Evolutionary conservation across 371 early-diverging fungal genomes (phyloP).

Genomic region (Dinochytrium kinnereticum): DNA sequence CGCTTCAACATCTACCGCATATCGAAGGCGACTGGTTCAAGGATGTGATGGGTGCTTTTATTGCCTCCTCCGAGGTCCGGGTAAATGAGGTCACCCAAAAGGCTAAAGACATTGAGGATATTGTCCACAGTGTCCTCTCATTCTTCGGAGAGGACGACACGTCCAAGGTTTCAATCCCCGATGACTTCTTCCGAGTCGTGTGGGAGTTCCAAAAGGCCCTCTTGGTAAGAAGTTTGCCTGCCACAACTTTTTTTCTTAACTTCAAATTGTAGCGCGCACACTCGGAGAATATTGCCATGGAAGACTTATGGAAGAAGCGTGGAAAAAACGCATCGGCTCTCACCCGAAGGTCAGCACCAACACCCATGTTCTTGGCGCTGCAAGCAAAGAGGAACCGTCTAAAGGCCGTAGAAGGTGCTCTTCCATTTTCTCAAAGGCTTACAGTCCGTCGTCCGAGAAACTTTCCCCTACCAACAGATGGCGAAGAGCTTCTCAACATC

Average conservation of each 20-base stretch:
- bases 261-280: slow-evolving; percentile 28
- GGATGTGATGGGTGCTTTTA: slow-evolving; percentile 64
- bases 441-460: slow-evolving; percentile 45
- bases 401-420: slow-evolving; percentile 43
- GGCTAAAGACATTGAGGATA: slow-evolving; percentile 31
- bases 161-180: slow-evolving; percentile 34
- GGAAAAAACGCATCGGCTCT: neutral
- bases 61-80: slow-evolving; percentile 20
- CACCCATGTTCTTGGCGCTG: slow-evolving; percentile 26
- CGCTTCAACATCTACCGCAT: neutral
- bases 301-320: slow-evolving; percentile 23
- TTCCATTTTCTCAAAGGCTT: slow-evolving; percentile 38
- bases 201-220: slow-evolving; percentile 36
- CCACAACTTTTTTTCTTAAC: slow-evolving; percentile 5
- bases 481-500: too few species aligned
- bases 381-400: slow-evolving; percentile 31
- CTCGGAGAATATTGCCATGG: slow-evolving; percentile 39
- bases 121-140: slow-evolving; percentile 35
- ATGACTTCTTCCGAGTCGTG: slow-evolving; percentile 46
- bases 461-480: too few species aligned
- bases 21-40: slow-evolving; percentile 68
- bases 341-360: slow-evolving; percentile 7
- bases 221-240: slow-evolving; percentile 22
- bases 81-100: slow-evolving; percentile 27
- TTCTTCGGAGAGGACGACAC: slow-evolving; percentile 50